phyloP scores from a whole-genome alignment of 371 early-diverging fungal species.

The Phascolomyces articulosus region DNA sequence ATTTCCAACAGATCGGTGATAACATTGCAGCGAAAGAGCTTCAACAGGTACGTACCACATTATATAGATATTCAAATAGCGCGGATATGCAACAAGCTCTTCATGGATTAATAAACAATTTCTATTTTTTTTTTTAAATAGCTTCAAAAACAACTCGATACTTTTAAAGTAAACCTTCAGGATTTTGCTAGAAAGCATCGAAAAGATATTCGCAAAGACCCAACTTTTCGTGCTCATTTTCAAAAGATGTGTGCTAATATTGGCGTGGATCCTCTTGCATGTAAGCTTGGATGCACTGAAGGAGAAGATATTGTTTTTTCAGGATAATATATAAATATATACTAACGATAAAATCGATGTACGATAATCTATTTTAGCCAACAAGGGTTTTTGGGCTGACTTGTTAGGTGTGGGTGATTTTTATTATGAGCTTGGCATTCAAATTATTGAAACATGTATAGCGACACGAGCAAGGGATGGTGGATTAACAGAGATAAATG shows the following conservation, averaged over 20 bases:
- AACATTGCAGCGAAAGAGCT: constrained; percentile 59
- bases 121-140: constrained; percentile 15
- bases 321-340: not conserved
- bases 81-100: not conserved
- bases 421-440: constrained; percentile 94
- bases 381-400: constrained; percentile 95
- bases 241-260: constrained; percentile 92
- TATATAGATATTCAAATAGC: not conserved
- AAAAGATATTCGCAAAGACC: constrained; percentile 88
- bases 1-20: constrained; percentile 59
- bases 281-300: too few species aligned
- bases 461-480: constrained; percentile 85
- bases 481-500: constrained; percentile 85
- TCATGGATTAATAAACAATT: too few species aligned
- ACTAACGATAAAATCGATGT: too few species aligned
- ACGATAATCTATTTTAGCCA: constrained; percentile 53
- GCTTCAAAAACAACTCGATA: constrained; percentile 76
- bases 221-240: constrained; percentile 88
- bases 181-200: constrained; percentile 86
- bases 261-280: constrained; percentile 95
- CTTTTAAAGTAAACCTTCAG: constrained; percentile 83
- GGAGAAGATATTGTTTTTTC: too few species aligned
- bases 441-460: constrained; percentile 89
- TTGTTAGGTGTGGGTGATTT: constrained; percentile 96
- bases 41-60: constrained; percentile 57